Evolutionary conservation across 352 stramenopile genomes (phyloP), one percentile per base, ranked within the genome.

Genomic region (Phytophthora macrochlamydospora): DNA sequence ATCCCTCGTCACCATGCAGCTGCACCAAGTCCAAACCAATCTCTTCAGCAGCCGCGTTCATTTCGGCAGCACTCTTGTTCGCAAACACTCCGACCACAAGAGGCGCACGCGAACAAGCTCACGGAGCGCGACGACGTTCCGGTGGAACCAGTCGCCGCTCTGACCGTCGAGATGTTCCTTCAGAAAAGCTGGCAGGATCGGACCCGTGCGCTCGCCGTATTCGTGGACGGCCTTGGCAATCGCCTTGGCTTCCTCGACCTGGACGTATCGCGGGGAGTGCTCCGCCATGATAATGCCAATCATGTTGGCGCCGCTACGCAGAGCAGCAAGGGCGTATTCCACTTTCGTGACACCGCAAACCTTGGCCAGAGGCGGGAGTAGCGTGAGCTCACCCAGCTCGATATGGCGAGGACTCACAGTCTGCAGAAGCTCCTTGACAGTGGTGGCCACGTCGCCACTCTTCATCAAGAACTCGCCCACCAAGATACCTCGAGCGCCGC

Each of bases 391-490:
- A 11, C 63, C 56, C 32, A 65, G 64, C 56, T 79, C 74, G 18
- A 66, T 75, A 32, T 73, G 72, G 9, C 67, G 74, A 6, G 63
- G 71, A 30, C 45, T 62, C 28, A 61, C 67, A 13, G 66, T 60
- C 7, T 73, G 72, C 71, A 94, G 68, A 3, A 94, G 78, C n/a
- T 83, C 73, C 30, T 85, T 74, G 75, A 99, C 97, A 13, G 93
- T 96, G 14, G 62, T 72, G 5, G 62, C 74, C 14, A 97, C 89
- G 78, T 99, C 89, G 9, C 85, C 77, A 33, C 95, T 96, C 69
- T 98, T 93, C 98, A 99, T 99, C 18, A 99, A 87, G 46, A 92
- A 98, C 83, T 99, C 98, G 37, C 98, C 98, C 62, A 99, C 97
- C 24, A 99, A 86, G 65, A 98, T 83, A 14, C 89, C 89, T 28